These are phyloP conservation scores for Boletus subcaerulescens DNA, from an alignment of 768 basidiomycete genomes.

Conservation along the genomic window DNA sequence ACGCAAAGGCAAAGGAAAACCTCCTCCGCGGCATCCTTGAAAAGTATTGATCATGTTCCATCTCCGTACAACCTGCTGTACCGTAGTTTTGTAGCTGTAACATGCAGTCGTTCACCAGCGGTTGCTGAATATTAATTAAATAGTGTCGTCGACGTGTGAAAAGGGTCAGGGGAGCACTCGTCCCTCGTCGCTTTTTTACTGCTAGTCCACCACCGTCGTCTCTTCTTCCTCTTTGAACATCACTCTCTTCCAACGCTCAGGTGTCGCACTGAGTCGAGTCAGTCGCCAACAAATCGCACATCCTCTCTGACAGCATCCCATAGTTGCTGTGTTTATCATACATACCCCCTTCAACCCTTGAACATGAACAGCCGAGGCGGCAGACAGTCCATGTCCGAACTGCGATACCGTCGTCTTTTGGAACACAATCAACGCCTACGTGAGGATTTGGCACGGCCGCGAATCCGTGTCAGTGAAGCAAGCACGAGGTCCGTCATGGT, in stretches of 20 bases:
- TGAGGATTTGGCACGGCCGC: conserved; percentile 70
- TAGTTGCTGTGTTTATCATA: neutral
- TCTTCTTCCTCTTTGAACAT: neutral
- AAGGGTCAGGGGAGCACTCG: conserved; percentile 1
- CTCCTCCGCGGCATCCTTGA: conserved; percentile 34
- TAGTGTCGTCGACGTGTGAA: conserved; percentile 22
- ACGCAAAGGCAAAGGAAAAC: conserved; percentile 33
- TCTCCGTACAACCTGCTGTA: neutral
- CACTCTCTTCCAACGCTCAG: neutral
- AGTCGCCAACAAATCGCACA: neutral
- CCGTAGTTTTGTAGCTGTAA: conserved; percentile 6
- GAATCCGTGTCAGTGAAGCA: conserved; percentile 73
- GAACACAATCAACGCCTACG: conserved; percentile 73
- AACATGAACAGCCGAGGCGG: conserved; percentile 63
- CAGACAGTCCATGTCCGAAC: conserved; percentile 73
- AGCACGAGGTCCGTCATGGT: conserved; percentile 50
- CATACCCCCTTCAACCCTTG: neutral
- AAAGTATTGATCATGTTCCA: conserved; percentile 22
- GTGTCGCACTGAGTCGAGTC: conserved; percentile 1
- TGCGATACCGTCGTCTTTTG: conserved; percentile 72
- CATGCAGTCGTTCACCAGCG: neutral
- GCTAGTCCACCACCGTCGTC: conserved; percentile 8
- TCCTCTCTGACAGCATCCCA: conserved; percentile 1
- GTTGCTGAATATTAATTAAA: too few relatives aligned
- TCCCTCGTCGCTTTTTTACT: neutral